Percentiles rank a stretch among this genome's conserved stretches.
phyloP scores from a whole-genome alignment of 495 filamentous ascomycete genomes.

The Friedmanniomyces endolithicus region DNA sequence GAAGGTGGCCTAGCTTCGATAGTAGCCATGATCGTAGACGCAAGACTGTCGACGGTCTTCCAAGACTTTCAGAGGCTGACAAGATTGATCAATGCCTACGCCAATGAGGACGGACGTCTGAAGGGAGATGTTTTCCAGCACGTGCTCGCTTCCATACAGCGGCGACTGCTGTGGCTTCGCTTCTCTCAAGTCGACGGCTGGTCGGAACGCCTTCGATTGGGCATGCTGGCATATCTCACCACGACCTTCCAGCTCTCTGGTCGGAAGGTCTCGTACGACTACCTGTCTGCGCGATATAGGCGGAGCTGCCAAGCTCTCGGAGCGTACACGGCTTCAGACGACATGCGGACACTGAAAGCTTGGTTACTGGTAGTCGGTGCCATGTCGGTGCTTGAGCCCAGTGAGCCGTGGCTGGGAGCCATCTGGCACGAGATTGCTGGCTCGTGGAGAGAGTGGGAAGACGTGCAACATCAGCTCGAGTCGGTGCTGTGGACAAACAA shows the following conservation, averaged over 20 bases:
- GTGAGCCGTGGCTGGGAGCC: not conserved
- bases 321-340: not conserved
- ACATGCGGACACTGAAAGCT: not conserved
- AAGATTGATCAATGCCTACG: not conserved
- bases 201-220: not conserved
- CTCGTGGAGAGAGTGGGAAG: not conserved
- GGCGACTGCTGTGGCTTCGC: not conserved
- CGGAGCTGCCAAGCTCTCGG: not conserved
- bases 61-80: not conserved
- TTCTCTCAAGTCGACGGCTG: not conserved
- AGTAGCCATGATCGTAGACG: not conserved
- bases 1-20: not conserved
- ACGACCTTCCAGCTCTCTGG: not conserved
- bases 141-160: not conserved
- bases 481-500: not conserved
- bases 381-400: not conserved
- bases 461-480: not conserved
- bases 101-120: not conserved
- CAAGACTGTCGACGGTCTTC: not conserved
- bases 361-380: not conserved
- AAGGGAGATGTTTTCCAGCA: not conserved
- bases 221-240: constrained; percentile 1
- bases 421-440: not conserved
- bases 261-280: not conserved
- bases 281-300: not conserved